Percentiles rank a stretch among this genome's conserved stretches.
phyloP scores from a whole-genome alignment of 345 rosid genomes.

The Lepidium aucheri region DNA sequence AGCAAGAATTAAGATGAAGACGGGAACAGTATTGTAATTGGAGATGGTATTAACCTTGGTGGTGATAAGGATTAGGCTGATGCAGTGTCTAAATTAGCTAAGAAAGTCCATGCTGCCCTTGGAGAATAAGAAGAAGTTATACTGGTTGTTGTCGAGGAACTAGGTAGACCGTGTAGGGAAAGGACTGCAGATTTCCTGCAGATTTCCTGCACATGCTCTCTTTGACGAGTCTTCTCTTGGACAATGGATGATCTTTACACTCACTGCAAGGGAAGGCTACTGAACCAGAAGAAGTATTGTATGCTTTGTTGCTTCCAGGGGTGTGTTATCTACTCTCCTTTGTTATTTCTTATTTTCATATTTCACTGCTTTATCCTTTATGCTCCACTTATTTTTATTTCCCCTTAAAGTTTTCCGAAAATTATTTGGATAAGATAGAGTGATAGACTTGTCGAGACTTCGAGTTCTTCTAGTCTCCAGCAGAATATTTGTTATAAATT shows the following conservation, averaged over 20 bases:
- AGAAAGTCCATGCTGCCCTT: conserved; percentile 68
- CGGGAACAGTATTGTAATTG: conserved; percentile 68
- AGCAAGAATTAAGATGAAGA: conserved; percentile 69
- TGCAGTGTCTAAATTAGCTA: conserved; percentile 66
- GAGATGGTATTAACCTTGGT: conserved; percentile 88
- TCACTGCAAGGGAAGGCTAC: conserved; percentile 58
- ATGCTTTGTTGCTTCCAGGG: conserved; percentile 91
- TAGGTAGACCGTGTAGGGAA: conserved; percentile 87
- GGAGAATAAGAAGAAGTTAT: conserved; percentile 84
- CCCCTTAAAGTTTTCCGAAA: background rate
- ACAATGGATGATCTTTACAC: conserved; percentile 54
- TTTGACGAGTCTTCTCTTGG: conserved; percentile 79
- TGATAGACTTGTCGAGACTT: background rate
- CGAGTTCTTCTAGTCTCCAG: background rate
- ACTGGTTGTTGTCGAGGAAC: conserved; percentile 59
- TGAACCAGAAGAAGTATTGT: conserved; percentile 64
- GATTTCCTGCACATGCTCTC: conserved; percentile 95
- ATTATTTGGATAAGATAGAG: background rate
- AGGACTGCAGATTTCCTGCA: conserved; percentile 86
- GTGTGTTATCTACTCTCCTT: conserved; percentile 35
- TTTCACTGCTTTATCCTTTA: background rate
- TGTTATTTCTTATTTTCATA: background rate
- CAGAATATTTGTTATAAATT: background rate
- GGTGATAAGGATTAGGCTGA: conserved; percentile 90
- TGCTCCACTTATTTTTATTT: background rate